Base-by-base conservation (phyloP, 2,329 filamentous ascomycete species). In the Cercospora sp. region DNA sequence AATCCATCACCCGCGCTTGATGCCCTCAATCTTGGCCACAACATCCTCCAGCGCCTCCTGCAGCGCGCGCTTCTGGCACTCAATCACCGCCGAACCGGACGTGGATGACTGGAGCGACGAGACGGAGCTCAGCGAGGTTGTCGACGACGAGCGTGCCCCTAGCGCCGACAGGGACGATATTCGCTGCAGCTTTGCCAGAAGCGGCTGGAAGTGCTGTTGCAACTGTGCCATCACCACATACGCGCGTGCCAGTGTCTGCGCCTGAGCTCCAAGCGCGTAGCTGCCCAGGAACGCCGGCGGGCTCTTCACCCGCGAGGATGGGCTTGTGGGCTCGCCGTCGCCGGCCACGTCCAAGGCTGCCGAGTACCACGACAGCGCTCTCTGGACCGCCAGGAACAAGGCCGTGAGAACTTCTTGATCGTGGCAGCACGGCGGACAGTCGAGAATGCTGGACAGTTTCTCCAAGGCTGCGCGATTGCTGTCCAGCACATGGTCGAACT, bases 181-280 rank as follows among this genome's bases (percentile, higher is more conserved):
- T n/a, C 18, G 30, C 30, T 40, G 60, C 7, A 63, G 30, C 48
- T 61, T 66, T n/a, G 51, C 53, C 64, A 66, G 18, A 13, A 66
- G 31, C n/a, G 64, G 64, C 10, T 61, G 58, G 20, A 66, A 48
- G 45, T 66, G 64, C 60, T 66, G 42, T 45, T 51, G 33, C n/a
- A 66, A 33, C 48, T 66, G 59, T 13, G 59, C 26, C 60, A 63
- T 42, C 20, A 66, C 59, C 16, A 63, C 64, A 26, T 63, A 60
- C 16, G 64, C 64, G 28, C 64, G 60, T n/a, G 60, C 59, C n/a
- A 63, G 18, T 10, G 57, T 30, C 28, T 63, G 64, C 8, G 59
- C 59, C 42, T 62, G 45, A 9, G 48, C 57, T 5, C 60, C 64
- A 7, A 66, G 59, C 20, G 57, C 60, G 59, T 66, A 66, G 23